phyloP scores from a whole-genome alignment of 306 rosid genomes.

The Hippophae tibetana region DNA sequence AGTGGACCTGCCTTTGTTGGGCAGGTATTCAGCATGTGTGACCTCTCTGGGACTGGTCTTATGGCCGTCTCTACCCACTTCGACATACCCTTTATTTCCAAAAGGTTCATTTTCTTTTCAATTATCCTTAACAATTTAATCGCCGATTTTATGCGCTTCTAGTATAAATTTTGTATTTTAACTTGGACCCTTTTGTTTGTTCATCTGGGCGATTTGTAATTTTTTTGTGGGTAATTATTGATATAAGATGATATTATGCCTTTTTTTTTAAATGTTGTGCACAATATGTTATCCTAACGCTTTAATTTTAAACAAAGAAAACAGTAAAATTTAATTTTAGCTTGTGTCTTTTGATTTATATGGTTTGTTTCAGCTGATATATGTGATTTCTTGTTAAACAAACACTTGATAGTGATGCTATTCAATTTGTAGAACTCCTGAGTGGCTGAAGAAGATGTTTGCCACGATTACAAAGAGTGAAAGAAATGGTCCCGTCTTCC shows the following conservation, averaged over 20 bases:
- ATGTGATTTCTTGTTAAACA: background rate
- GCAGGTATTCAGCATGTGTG: slow-evolving; percentile 96
- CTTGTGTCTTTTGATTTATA: background rate
- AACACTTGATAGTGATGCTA: slow-evolving; percentile 3
- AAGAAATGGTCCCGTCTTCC: slow-evolving; percentile 86
- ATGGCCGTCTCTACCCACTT: slow-evolving; percentile 95
- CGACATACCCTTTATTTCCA: slow-evolving; percentile 73
- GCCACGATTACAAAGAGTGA: slow-evolving; percentile 66
- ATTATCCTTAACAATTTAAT: background rate
- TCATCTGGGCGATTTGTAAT: background rate
- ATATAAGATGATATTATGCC: too few relatives aligned
- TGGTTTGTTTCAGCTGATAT: background rate
- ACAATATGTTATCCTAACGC: background rate
- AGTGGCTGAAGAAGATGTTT: slow-evolving; percentile 88
- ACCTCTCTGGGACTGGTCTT: slow-evolving; percentile 95
- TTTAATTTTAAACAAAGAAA: background rate
- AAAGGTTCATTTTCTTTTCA: slow-evolving; percentile 37
- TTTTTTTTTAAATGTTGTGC: background rate
- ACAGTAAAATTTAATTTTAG: too few relatives aligned
- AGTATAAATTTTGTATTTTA: background rate
- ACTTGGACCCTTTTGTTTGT: background rate
- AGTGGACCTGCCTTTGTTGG: slow-evolving; percentile 96
- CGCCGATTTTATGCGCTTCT: background rate
- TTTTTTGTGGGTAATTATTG: background rate
- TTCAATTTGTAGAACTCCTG: slow-evolving; percentile 59